Evolutionary conservation across 1,139 yeast genomes (phyloP).

Genomic region (Debaryomyces udenii): DNA sequence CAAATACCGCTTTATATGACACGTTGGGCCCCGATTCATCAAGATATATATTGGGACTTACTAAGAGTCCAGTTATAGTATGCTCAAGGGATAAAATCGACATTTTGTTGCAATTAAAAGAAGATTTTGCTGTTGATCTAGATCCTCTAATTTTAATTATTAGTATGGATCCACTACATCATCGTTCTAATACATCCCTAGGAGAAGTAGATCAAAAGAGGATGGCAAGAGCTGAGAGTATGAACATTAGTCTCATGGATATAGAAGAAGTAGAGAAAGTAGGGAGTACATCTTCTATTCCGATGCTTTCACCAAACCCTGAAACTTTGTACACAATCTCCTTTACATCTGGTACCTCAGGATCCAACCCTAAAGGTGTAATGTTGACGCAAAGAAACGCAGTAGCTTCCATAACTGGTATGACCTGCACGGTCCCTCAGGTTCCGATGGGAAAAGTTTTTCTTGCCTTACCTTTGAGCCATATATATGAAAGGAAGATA

Average conservation of each 20-base stretch:
- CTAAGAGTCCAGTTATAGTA: slow-evolving; percentile 34
- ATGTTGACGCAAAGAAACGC: slow-evolving; percentile 55
- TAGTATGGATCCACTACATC: slow-evolving; percentile 38
- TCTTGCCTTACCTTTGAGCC: slow-evolving; percentile 40
- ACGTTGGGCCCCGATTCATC: slow-evolving; percentile 35
- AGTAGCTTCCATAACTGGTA: slow-evolving; percentile 45
- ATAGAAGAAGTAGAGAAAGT: slow-evolving; percentile 51
- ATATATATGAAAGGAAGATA: slow-evolving; percentile 39
- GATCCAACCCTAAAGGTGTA: slow-evolving; percentile 66
- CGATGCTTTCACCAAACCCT: slow-evolving; percentile 51
- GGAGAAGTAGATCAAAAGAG: slow-evolving; percentile 8
- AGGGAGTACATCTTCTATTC: slow-evolving; percentile 49
- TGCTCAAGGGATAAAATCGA: slow-evolving; percentile 33
- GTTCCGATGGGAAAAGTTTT: slow-evolving; percentile 20
- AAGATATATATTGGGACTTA: slow-evolving; percentile 30
- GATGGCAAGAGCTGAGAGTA: slow-evolving; percentile 22
- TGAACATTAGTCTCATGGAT: slow-evolving; percentile 36
- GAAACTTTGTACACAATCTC: slow-evolving; percentile 62
- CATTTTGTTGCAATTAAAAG: slow-evolving; percentile 25
- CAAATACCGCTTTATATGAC: slow-evolving; percentile 41
- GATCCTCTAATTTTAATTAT: slow-evolving; percentile 29
- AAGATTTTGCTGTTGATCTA: slow-evolving; percentile 21
- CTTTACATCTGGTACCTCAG: slow-evolving; percentile 77
- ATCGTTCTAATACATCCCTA: too few relatives aligned
- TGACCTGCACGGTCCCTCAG: slow-evolving; percentile 19